Base-by-base conservation (phyloP, 495 filamentous ascomycete genomes). In the Ramalina peruviana region DNA sequence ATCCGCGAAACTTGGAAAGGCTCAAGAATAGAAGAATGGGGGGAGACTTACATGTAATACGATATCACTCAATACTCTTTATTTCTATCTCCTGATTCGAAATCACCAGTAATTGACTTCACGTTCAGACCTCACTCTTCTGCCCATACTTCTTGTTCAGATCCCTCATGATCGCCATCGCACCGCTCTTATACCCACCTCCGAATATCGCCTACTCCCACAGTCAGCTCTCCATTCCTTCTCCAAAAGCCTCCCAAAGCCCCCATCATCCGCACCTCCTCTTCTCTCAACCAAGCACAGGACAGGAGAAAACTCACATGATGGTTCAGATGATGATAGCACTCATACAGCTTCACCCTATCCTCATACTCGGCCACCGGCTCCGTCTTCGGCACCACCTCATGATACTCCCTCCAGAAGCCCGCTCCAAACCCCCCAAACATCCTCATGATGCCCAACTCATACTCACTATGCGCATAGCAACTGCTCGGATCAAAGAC, bases 381-480 rank as follows among this genome's bases (percentile, higher is more conserved):
- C 64, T 93, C 85, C 21, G 82, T 78, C 72, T 83, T 94, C 3
- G 79, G 79, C 48, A 84, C 78, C 36, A 86, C 47, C 20, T 68
- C 56, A 66, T 86, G 78, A 65, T 95, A 95, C 65, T 87, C 81
- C 19, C 71, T 74, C 65, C 82, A 81, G 55, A 93, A 94, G 6
- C 63, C 59, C 17, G 78, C 80, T 17, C 80, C 80, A 70, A 93
- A 95, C 4, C 90, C 90, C 0, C 89, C 90, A 75, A 95, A 95
- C 86, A 97, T 89, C 50, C 74, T 74, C 89, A 94, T 95, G 45
- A 95, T 94, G 1, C 90, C 89, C 43, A 90, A 61, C 61, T 95
- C 89, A 67, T 80, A 95, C 71, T 95, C 89, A 15, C 70, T 80
- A 62, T 94, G 86, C n/a, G 79, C 85, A 65, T 89, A 94, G 48